A percentile compares a stretch with the other conserved stretches of the same genome.
These are phyloP conservation scores for Puccinellia tenuiflora DNA, from an alignment of 176 grass and related monocot species.

Conservation along the genomic window DNA sequence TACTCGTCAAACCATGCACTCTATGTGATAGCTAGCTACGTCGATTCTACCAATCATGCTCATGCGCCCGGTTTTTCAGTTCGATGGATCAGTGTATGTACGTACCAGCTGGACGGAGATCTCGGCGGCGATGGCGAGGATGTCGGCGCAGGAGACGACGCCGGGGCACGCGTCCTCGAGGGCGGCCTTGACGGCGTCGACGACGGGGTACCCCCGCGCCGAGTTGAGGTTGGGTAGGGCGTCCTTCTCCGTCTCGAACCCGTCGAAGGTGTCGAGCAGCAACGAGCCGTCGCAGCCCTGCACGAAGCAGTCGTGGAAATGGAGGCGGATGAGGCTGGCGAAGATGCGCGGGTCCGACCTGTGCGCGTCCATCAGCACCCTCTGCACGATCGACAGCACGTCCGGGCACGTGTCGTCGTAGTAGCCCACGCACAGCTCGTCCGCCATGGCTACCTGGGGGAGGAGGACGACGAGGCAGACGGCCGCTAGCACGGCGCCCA, in stretches of 20 bases:
- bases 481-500: not conserved
- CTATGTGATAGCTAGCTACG: slow-evolving; percentile 5
- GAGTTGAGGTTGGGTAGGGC: slow-evolving; percentile 47
- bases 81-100: not conserved
- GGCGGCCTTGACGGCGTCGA: slow-evolving; percentile 56
- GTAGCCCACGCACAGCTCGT: slow-evolving; percentile 50
- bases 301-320: slow-evolving; percentile 86
- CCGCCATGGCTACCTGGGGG: not conserved
- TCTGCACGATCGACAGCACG: slow-evolving; percentile 34
- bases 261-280: slow-evolving; percentile 45
- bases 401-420: slow-evolving; percentile 56
- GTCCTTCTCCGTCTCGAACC: slow-evolving; percentile 50
- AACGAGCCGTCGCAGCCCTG: slow-evolving; percentile 82
- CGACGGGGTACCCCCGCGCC: slow-evolving; percentile 41
- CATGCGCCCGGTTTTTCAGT: not conserved
- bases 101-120: slow-evolving; percentile 58
- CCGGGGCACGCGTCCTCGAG: slow-evolving; percentile 65
- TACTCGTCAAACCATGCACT: not conserved
- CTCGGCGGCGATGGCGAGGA: slow-evolving; percentile 75
- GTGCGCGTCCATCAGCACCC: slow-evolving; percentile 43
- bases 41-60: not conserved
- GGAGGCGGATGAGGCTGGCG: slow-evolving; percentile 70
- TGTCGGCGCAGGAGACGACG: slow-evolving; percentile 86
- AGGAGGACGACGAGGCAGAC: not conserved
- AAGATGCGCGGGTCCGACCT: slow-evolving; percentile 48